A percentile compares a stretch with the other conserved stretches of the same genome.
phyloP scores from a whole-genome alignment of 2,329 filamentous ascomycete species.

The Tolypocladium nubicola region DNA sequence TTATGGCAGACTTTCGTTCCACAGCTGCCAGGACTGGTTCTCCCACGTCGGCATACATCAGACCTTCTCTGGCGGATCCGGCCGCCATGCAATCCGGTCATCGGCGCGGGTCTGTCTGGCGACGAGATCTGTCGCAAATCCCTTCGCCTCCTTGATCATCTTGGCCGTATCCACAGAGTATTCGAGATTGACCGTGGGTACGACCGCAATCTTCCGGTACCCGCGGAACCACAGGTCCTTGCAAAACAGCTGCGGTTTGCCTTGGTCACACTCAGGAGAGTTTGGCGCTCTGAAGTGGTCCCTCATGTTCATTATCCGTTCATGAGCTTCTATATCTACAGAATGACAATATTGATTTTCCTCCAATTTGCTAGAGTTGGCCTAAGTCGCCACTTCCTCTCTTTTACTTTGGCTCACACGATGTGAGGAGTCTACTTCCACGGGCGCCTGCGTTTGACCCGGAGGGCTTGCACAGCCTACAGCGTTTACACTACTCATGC shows the following conservation, averaged over 20 bases:
- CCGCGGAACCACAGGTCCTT: slow-evolving; percentile 45
- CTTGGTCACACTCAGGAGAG: slow-evolving; percentile 37
- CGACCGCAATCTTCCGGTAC: slow-evolving; percentile 41
- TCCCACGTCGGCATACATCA: slow-evolving; percentile 35
- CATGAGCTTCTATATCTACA: too few species aligned
- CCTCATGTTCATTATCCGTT: too few species aligned
- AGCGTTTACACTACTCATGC: too few species aligned
- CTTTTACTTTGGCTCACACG: too few species aligned
- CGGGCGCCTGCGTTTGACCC: too few species aligned
- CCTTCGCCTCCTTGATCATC: slow-evolving; percentile 38
- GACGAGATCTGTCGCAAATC: slow-evolving; percentile 30
- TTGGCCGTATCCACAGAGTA: slow-evolving; percentile 35
- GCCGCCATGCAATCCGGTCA: slow-evolving; percentile 30
- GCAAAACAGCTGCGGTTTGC: slow-evolving; percentile 44
- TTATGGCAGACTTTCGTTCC: slow-evolving; percentile 12
- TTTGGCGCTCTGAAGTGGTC: slow-evolving; percentile 27
- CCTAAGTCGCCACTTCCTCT: too few species aligned
- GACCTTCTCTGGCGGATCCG: slow-evolving; percentile 31
- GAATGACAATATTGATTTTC: too few species aligned
- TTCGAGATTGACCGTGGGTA: slow-evolving; percentile 44
- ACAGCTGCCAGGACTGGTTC: slow-evolving; percentile 29
- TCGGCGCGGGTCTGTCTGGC: slow-evolving; percentile 14
- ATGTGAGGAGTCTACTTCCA: too few species aligned
- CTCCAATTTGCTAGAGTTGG: too few species aligned
- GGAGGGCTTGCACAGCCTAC: too few species aligned